Conservation (phyloP, 208 protist species). For the Vickermania spadyakhi region DNA sequence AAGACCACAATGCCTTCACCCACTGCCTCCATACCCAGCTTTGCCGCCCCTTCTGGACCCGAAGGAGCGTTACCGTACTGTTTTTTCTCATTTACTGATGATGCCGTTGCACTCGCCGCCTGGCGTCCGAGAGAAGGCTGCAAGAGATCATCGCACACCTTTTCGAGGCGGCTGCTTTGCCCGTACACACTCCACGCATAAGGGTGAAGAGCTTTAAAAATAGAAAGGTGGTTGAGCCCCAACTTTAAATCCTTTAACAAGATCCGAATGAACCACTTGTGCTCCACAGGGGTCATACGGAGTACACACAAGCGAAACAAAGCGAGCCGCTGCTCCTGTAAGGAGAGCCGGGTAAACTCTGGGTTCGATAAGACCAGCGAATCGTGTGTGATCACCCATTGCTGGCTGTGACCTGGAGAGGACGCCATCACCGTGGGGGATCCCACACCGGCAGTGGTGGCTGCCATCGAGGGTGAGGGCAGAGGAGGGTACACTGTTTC, state of each 20-base stretch:
- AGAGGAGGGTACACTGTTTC: background rate
- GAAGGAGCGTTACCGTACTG: no score
- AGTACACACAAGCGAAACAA: slow-evolving; percentile 20
- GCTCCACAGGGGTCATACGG: slow-evolving; percentile 30
- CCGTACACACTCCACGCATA: slow-evolving; percentile 36
- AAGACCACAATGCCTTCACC: slow-evolving; percentile 27
- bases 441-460: background rate
- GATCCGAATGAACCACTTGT: slow-evolving; percentile 61
- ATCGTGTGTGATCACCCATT: no score
- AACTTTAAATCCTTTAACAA: slow-evolving; percentile 56
- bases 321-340: slow-evolving; percentile 10
- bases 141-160: slow-evolving; percentile 19
- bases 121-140: background rate
- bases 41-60: background rate
- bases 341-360: background rate
- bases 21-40: slow-evolving; percentile 8
- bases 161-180: slow-evolving; percentile 21
- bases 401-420: no score
- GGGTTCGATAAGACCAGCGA: background rate
- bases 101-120: background rate
- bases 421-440: background rate
- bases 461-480: no score
- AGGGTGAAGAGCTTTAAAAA: slow-evolving; percentile 46
- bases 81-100: no score
- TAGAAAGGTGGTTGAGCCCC: slow-evolving; percentile 20